Evolutionary conservation across 805 yeast species (phyloP), one percentile per base, ranked within the genome.

Genomic region (Deakozyma indianensis): DNA sequence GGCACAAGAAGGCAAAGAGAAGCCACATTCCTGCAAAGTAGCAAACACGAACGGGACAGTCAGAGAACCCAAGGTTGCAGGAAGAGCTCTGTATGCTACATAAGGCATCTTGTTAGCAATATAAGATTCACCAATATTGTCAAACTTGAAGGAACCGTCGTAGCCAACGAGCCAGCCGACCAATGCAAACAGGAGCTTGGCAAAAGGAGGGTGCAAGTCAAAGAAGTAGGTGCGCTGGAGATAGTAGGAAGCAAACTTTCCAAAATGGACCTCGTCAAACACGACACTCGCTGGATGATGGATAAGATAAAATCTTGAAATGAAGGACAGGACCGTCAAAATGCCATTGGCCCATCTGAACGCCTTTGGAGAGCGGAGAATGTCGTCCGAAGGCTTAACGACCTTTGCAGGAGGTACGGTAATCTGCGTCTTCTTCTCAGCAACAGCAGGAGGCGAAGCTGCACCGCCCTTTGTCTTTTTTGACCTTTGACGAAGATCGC

Each of bases 191-290:
- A 88, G 70, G 61, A 92, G 70, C 62, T 92, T 92, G 45, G 95
- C 98, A 63, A 92, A 85, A 21, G 99, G 99, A 7, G 99, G 99
- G 65, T 92, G 99, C 44, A 92, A 77, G 65, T 92, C 99, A 58
- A 92, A 92, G 63, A 86, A 92, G 63, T 84, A 92, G 0, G 95
- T 82, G 50, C 95, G 73, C 63, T 90, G 83, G 48, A 90, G 66
- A 63, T 90, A 90, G 64, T 60, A 64, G 21, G 61, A 55, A 21
- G 71, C 72, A 49, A 67, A 67, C 54, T 67, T 67, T 42, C 72
- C 72, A 49, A 67, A 90, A 49, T 67, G 72, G 32, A 68, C 71
- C 53, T 67, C 69, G 53, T 59, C 71, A 63, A 60, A 67, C 44
- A 92, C 92, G 24, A 92, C 96, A 46, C 73, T 70, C 47, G 74